Conservation (phyloP, 129 eudicot genomes). For the Flaveria ramosissima region DNA sequence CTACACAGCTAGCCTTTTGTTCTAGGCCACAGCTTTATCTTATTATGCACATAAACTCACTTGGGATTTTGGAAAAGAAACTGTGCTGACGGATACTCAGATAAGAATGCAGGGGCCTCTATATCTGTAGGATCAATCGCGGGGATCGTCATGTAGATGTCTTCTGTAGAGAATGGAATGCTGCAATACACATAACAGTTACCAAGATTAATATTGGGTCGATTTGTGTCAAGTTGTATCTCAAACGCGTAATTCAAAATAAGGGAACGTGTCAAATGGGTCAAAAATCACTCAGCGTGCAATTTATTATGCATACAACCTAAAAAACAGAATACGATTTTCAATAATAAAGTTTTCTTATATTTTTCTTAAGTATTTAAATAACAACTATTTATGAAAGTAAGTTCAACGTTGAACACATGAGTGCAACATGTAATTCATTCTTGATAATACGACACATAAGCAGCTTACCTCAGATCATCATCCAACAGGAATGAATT, state of each 20-base stretch:
- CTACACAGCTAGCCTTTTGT: slow-evolving; percentile 13
- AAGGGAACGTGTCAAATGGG: not conserved
- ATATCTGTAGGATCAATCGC: slow-evolving; percentile 70
- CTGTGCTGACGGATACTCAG: slow-evolving; percentile 73
- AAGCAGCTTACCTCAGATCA: slow-evolving; percentile 75
- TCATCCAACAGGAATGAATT: slow-evolving; percentile 96
- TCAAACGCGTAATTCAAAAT: not conserved
- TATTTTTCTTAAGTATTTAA: not conserved
- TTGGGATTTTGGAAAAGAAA: slow-evolving; percentile 52
- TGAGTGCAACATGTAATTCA: not conserved
- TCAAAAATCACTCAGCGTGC: not conserved
- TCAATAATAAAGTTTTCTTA: slow-evolving; percentile 7
- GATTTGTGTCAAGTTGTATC: not conserved
- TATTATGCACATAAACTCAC: slow-evolving; percentile 25
- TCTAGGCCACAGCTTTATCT: slow-evolving; percentile 8
- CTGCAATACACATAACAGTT: slow-evolving; percentile 43
- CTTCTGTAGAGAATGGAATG: slow-evolving; percentile 95
- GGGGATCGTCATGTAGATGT: slow-evolving; percentile 91
- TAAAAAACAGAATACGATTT: not conserved
- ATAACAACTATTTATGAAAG: not conserved
- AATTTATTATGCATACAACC: not conserved
- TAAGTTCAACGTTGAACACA: not conserved
- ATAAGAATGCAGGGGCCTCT: slow-evolving; percentile 63
- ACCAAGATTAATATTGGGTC: not conserved
- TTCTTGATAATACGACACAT: not conserved